Percentiles rank a stretch among this genome's conserved stretches.
Conservation (phyloP, 805 yeast genomes). For the Candida stauntonica region DNA sequence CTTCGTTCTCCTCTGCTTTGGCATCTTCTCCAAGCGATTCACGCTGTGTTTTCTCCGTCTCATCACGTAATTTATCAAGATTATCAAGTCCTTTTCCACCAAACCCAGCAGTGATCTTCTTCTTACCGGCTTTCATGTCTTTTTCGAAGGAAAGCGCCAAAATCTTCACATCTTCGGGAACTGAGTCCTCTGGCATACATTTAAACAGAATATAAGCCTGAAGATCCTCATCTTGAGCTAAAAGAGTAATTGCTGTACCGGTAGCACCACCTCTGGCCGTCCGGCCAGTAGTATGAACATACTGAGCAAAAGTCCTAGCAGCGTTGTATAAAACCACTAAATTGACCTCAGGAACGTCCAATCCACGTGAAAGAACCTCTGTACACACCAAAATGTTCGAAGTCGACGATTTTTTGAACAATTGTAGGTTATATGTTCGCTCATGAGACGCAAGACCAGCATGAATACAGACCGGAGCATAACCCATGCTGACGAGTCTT, state of each 20-base stretch:
- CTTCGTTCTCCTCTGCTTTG: slow-evolving; percentile 18
- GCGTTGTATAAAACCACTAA: slow-evolving; percentile 79
- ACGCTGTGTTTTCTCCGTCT: slow-evolving; percentile 45
- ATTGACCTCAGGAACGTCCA: slow-evolving; percentile 83
- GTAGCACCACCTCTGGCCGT: slow-evolving; percentile 80
- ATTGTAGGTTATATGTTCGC: slow-evolving; percentile 66
- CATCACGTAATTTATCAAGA: slow-evolving; percentile 57
- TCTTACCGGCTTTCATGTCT: slow-evolving; percentile 65
- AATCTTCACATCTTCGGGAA: slow-evolving; percentile 45
- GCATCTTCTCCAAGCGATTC: slow-evolving; percentile 43
- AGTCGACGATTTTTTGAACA: slow-evolving; percentile 46
- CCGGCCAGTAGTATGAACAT: slow-evolving; percentile 92
- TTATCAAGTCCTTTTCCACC: slow-evolving; percentile 91
- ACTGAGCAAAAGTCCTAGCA: slow-evolving; percentile 89
- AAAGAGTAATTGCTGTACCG: slow-evolving; percentile 77
- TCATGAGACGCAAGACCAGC: slow-evolving; percentile 91
- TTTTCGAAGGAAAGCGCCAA: slow-evolving; percentile 53
- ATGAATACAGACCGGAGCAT: slow-evolving; percentile 67
- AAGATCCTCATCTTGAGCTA: slow-evolving; percentile 59
- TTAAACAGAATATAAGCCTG: slow-evolving; percentile 54
- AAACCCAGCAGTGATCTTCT: slow-evolving; percentile 68
- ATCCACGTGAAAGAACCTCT: slow-evolving; percentile 90
- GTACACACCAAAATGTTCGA: slow-evolving; percentile 78
- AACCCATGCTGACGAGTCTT: slow-evolving; percentile 47
- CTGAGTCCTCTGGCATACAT: slow-evolving; percentile 44